These are phyloP conservation scores for Vitis hybrid DNA, from an alignment of 177 flowering plant genomes.

Conservation along the genomic window DNA sequence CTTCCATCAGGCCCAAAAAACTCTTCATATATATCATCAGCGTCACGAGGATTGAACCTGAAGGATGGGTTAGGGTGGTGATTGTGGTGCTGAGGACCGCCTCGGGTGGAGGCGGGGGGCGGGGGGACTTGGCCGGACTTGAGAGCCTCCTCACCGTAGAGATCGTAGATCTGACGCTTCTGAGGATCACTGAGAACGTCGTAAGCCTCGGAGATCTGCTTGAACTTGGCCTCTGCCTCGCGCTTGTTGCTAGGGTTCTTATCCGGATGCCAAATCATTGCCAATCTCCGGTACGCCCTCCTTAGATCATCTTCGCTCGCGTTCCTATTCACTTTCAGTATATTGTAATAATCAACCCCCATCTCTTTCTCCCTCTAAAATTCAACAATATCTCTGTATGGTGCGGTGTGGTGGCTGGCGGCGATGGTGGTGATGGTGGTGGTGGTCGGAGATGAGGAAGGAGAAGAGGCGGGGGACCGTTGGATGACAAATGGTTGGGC, in stretches of 20 bases:
- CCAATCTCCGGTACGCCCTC: constrained; percentile 72
- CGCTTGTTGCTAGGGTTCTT: constrained; percentile 59
- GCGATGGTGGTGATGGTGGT: neutral
- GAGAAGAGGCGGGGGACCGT: constrained; percentile 6
- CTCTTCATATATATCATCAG: constrained; percentile 85
- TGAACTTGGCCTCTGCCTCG: constrained; percentile 90
- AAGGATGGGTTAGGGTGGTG: constrained; percentile 30
- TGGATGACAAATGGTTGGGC: constrained; percentile 2
- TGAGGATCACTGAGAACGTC: constrained; percentile 84
- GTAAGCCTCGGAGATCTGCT: constrained; percentile 89
- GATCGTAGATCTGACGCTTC: constrained; percentile 96
- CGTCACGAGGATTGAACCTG: constrained; percentile 57
- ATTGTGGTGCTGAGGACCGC: constrained; percentile 2
- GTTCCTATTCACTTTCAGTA: constrained; percentile 72
- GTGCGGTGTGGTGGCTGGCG: too few species aligned
- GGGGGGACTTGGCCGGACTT: constrained; percentile 67
- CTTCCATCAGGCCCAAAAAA: constrained; percentile 50
- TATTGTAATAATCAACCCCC: constrained; percentile 96
- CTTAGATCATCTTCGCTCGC: constrained; percentile 83
- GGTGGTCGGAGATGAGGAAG: constrained; percentile 2
- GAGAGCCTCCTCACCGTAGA: constrained; percentile 82
- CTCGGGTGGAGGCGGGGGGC: constrained; percentile 21
- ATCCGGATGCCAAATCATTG: constrained; percentile 98
- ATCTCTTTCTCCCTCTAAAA: constrained; percentile 12
- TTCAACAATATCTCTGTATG: constrained; percentile 1